A percentile compares a stretch with the other conserved stretches of the same genome.
phyloP scores from a whole-genome alignment of 2,329 filamentous ascomycete genomes.

The Colletotrichum sp. region DNA sequence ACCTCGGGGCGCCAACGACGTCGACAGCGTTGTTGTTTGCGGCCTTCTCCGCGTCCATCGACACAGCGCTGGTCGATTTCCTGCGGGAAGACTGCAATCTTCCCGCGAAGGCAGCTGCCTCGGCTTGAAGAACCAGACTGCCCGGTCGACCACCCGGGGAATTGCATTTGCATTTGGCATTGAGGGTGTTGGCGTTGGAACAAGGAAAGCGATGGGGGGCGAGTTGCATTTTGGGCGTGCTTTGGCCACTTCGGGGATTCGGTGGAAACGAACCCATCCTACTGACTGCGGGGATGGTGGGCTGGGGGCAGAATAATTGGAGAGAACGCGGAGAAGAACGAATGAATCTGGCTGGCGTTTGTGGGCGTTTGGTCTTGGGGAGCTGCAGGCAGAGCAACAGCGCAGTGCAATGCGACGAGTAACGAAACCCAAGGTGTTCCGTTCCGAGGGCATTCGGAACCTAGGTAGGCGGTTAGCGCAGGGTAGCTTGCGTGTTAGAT shows the following conservation, averaged over 20 bases:
- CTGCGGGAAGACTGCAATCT: conserved; percentile 35
- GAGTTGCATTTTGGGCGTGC: neutral
- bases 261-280: neutral
- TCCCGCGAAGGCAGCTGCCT: neutral
- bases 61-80: conserved; percentile 60
- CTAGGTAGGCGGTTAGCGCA: neutral
- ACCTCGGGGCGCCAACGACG: conserved; percentile 57
- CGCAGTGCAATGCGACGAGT: neutral
- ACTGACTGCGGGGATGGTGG: neutral
- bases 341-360: conserved; percentile 1
- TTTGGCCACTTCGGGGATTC: conserved; percentile 2
- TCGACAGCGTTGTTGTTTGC: conserved; percentile 63
- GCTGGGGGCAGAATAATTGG: neutral
- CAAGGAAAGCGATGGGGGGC: neutral
- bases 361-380: neutral
- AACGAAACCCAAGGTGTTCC: neutral
- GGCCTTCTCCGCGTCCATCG: conserved; percentile 65
- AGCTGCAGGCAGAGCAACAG: neutral
- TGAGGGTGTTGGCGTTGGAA: neutral
- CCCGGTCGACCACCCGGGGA: neutral
- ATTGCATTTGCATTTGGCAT: neutral
- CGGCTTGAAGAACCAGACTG: neutral
- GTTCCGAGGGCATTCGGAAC: neutral
- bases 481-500: neutral
- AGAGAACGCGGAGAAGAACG: neutral